Evolutionary conservation across 495 filamentous ascomycete species (phyloP).

Genomic region (Neurospora sp.): DNA sequence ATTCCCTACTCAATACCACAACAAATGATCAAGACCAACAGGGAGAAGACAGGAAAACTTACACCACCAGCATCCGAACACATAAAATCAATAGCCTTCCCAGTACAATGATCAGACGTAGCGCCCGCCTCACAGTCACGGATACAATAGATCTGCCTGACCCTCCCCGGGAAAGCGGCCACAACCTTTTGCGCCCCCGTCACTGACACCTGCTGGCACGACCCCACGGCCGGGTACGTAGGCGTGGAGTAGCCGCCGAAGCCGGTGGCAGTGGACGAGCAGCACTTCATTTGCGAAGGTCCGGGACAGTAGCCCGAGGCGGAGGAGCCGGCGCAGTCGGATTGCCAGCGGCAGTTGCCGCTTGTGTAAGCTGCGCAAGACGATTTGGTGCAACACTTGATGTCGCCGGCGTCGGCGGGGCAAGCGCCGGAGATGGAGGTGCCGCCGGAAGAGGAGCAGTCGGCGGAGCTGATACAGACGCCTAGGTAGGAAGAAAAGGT

Average conservation of each 20-base stretch:
- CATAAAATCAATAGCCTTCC: conserved; percentile 35
- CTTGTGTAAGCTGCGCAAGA: conserved; percentile 17
- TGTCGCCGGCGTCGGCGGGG: conserved; percentile 22
- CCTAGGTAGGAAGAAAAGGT: conserved; percentile 10
- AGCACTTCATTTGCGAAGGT: conserved; percentile 29
- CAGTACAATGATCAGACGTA: conserved; percentile 31
- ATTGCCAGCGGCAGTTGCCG: conserved; percentile 28
- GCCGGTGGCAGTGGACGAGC: conserved; percentile 17
- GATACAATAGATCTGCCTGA: conserved; percentile 28
- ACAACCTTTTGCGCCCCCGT: conserved; percentile 25
- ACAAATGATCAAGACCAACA: neutral
- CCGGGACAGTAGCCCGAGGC: conserved; percentile 29
- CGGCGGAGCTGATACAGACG: conserved; percentile 24
- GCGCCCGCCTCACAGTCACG: conserved; percentile 22
- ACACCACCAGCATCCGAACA: conserved; percentile 28
- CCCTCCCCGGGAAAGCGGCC: conserved; percentile 22
- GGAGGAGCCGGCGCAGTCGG: conserved; percentile 25
- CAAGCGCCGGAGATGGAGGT: conserved; percentile 24
- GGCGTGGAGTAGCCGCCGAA: conserved; percentile 23
- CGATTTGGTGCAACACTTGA: conserved; percentile 35
- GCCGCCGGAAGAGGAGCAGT: conserved; percentile 24
- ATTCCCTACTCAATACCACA: neutral
- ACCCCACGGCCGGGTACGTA: conserved; percentile 21
- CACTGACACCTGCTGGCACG: conserved; percentile 28
- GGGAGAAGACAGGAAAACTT: neutral